Evolutionary conservation across 208 protist genomes (phyloP), one percentile per base, ranked within the genome.

Genomic region (Lotmaria passim): DNA sequence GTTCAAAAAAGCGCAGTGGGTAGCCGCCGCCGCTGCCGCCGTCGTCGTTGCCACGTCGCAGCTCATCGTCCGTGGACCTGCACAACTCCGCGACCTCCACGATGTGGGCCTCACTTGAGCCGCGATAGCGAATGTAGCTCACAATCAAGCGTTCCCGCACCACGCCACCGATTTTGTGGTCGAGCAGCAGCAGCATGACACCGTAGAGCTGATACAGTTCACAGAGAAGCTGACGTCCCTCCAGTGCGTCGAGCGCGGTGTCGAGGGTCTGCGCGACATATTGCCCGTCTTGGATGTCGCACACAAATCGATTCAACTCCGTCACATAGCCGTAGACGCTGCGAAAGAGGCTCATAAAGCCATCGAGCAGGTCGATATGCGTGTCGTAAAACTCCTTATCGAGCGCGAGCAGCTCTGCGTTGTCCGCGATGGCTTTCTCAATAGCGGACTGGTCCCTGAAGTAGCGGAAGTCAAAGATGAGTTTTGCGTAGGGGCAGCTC

Each of bases 311-410:
- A 53, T 93, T 92, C 64, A 96, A 43, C 75, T 99, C 97, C 34
- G 76, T 89, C 30, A 94, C 90, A 78, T 99, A 99, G 60, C 94
- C 96, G 51, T 96, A 98, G 5, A 99, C 93, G 64, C 85, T 86
- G 59, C 99, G 93, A 65, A 99, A 99, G 4, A 99, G 76, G 8
- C 85, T 61, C 79, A 98, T 99, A 77, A 99, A 99, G 34, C 96
- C 87, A 51, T 95, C 80, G 19, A 99, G 81, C n/a, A 99, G 81
- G 39, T 97, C 88, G 33, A 98, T 84, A 86, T 99, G 97, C 7
- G 86, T 97, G 31, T 89, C 71, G 6, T 79, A 70, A 44, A 98
- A 89, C 21, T 93, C 81, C 53, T 94, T 88, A 68, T 96, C 91
- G 34, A 81, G 68, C 21, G 84, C 71, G 14, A 82, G 81, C 26